Percentiles rank a stretch among this genome's conserved stretches.
Evolutionary conservation across 768 basidiomycete genomes (phyloP).

Genomic region (Termitomyces heimii): DNA sequence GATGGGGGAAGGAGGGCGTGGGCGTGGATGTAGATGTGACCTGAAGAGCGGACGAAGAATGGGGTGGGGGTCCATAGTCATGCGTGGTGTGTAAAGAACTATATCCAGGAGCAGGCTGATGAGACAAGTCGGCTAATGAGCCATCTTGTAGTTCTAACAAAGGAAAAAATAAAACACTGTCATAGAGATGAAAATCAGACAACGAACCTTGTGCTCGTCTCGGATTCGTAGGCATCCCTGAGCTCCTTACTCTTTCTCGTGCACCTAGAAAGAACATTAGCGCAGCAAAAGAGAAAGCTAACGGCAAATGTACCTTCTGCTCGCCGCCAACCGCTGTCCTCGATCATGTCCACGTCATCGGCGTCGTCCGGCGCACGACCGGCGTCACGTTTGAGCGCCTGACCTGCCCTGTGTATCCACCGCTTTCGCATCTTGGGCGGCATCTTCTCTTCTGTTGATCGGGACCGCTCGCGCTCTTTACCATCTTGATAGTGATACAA

Average conservation of each 20-base stretch:
- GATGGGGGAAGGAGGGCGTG: too few species aligned
- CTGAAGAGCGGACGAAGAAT: not conserved
- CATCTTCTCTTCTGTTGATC: slow-evolving; percentile 28
- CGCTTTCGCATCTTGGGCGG: slow-evolving; percentile 63
- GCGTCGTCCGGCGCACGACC: not conserved
- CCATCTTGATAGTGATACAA: too few species aligned
- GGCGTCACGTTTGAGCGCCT: slow-evolving; percentile 15
- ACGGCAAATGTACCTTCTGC: not conserved
- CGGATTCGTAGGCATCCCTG: too few species aligned
- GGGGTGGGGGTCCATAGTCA: not conserved
- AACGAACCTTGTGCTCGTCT: too few species aligned
- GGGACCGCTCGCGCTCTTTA: not conserved
- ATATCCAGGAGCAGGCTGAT: too few species aligned
- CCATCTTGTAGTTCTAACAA: too few species aligned
- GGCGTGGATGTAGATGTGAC: not conserved
- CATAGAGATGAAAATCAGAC: not conserved
- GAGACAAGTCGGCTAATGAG: too few species aligned
- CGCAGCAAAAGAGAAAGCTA: not conserved
- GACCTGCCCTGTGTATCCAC: slow-evolving; percentile 29
- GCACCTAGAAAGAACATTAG: not conserved
- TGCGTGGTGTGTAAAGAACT: too few species aligned
- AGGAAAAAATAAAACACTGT: too few species aligned
- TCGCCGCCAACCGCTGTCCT: too few species aligned
- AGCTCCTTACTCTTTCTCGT: not conserved
- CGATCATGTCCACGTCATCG: not conserved